These are phyloP conservation scores for Triticum turgidum DNA, from an alignment of 176 grass and related monocot species.

Conservation along the genomic window DNA sequence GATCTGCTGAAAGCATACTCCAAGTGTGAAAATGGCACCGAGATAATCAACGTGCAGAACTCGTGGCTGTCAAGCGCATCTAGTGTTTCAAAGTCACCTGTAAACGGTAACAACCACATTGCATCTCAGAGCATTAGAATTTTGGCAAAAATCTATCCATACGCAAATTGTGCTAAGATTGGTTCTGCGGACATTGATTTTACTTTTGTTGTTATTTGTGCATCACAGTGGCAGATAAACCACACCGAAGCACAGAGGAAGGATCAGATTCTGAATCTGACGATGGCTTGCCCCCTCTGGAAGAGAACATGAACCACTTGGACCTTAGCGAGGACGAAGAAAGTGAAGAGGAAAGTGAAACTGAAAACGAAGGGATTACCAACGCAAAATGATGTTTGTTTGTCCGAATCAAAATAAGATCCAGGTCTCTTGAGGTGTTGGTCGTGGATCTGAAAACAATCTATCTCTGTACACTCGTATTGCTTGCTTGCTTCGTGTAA, in stretches of 20 bases:
- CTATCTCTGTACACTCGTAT: neutral
- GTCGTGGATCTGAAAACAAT: neutral
- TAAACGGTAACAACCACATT: slow-evolving; percentile 46
- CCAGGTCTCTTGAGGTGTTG: neutral
- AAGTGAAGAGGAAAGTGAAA: slow-evolving; percentile 52
- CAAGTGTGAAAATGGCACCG: slow-evolving; percentile 72
- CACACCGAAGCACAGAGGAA: slow-evolving; percentile 24
- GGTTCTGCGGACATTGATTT: neutral
- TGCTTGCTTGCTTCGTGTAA: neutral
- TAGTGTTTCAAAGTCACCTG: slow-evolving; percentile 42
- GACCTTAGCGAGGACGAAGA: slow-evolving; percentile 49
- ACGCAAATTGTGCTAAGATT: neutral
- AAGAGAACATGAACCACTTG: slow-evolving; percentile 89
- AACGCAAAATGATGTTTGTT: neutral
- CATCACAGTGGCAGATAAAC: slow-evolving; percentile 6
- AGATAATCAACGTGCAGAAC: slow-evolving; percentile 87
- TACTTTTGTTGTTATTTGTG: slow-evolving; percentile 6
- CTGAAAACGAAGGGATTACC: slow-evolving; percentile 12
- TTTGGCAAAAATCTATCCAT: slow-evolving; percentile 13
- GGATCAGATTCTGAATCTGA: slow-evolving; percentile 68
- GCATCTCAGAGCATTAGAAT: neutral
- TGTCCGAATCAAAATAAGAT: slow-evolving; percentile 14
- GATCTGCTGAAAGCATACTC: slow-evolving; percentile 89
- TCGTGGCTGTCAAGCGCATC: slow-evolving; percentile 79
- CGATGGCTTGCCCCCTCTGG: slow-evolving; percentile 75